Evolutionary conservation across 495 filamentous ascomycete species (phyloP).

Genomic region (Friedmanniomyces endolithicus): DNA sequence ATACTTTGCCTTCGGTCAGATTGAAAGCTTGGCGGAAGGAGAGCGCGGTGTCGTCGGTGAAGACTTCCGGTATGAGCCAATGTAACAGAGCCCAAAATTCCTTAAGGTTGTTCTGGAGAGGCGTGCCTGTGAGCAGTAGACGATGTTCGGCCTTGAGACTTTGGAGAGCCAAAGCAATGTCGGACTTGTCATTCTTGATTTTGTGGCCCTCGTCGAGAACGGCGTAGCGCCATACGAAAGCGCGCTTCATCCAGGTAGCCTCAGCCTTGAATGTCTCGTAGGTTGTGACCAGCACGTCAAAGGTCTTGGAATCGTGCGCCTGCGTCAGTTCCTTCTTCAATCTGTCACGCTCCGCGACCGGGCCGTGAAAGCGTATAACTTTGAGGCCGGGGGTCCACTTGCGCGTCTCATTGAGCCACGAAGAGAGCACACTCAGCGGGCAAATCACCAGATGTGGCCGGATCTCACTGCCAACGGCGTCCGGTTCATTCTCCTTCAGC

Average conservation of each 20-base stretch:
- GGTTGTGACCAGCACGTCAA: conserved; percentile 47
- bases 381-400: conserved; percentile 48
- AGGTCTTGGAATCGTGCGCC: conserved; percentile 10
- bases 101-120: conserved; percentile 51
- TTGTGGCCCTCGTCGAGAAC: conserved; percentile 51
- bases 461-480: conserved; percentile 2
- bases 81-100: conserved; percentile 53
- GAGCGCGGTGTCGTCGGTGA: conserved; percentile 37
- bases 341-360: conserved; percentile 35
- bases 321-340: conserved; percentile 37
- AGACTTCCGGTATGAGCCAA: conserved; percentile 54
- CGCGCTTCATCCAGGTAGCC: conserved; percentile 45
- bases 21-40: conserved; percentile 49
- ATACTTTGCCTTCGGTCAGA: conserved; percentile 43
- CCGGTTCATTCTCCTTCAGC: conserved; percentile 33
- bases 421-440: conserved; percentile 45
- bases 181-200: conserved; percentile 45
- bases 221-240: conserved; percentile 46
- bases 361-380: conserved; percentile 46
- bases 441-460: conserved; percentile 50
- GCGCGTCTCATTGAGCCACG: conserved; percentile 44
- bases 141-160: conserved; percentile 44
- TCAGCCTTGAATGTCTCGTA: conserved; percentile 50
- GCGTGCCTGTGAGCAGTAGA: conserved; percentile 51
- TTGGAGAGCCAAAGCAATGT: conserved; percentile 40